Conservation (phyloP, 768 basidiomycete genomes). For the Suillus tomentosus region DNA sequence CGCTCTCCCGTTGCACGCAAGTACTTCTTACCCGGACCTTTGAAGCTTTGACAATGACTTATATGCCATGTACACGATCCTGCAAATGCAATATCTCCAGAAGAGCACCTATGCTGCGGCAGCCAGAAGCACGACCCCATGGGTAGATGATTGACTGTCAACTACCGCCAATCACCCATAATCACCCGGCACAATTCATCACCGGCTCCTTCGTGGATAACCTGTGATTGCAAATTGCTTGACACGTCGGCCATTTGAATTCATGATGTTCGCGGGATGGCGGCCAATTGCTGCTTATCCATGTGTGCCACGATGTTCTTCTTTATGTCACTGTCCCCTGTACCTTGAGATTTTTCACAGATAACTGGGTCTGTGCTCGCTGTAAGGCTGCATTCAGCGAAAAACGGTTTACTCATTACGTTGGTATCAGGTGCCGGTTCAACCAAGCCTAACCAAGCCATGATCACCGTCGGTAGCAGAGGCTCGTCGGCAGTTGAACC, state of each 20-base stretch:
- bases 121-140: slow-evolving; percentile 57
- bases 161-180: neutral
- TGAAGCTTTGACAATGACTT: neutral
- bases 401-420: neutral
- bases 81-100: slow-evolving; percentile 46
- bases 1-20: neutral
- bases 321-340: slow-evolving; percentile 25
- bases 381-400: slow-evolving; percentile 48
- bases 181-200: neutral
- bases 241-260: neutral
- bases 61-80: slow-evolving; percentile 56
- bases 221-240: neutral
- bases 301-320: neutral
- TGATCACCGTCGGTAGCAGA: no score
- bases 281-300: neutral
- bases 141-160: neutral
- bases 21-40: neutral
- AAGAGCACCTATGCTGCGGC: slow-evolving; percentile 57
- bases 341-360: neutral
- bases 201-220: neutral
- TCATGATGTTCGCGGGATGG: slow-evolving; percentile 14
- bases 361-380: neutral
- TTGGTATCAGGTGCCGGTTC: neutral
- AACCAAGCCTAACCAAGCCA: no score
- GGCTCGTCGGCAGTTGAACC: neutral